Evolutionary conservation across 495 filamentous ascomycete species (phyloP).

Genomic region (Patellaria atrata): DNA sequence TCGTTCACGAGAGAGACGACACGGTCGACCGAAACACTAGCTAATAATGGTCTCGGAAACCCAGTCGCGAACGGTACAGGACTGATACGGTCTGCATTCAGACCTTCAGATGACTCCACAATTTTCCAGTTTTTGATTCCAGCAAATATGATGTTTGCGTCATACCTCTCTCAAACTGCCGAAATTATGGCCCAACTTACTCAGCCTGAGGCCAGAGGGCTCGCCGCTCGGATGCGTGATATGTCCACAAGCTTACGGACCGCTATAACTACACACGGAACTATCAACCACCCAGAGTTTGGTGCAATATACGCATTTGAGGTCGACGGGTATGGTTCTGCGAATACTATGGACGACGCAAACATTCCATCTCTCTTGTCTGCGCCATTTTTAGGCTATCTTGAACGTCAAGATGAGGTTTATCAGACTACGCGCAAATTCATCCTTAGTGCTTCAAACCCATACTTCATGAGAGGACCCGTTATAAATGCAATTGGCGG

Average conservation of each 20-base stretch:
- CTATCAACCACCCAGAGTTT: constrained; percentile 31
- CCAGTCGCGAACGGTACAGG: constrained; percentile 42
- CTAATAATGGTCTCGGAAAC: constrained; percentile 46
- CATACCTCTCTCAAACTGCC: constrained; percentile 38
- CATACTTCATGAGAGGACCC: constrained; percentile 42
- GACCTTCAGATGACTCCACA: constrained; percentile 48
- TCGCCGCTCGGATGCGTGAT: constrained; percentile 36
- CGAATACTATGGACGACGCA: constrained; percentile 47
- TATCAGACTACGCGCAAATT: constrained; percentile 39
- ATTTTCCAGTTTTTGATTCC: constrained; percentile 48
- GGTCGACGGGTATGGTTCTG: constrained; percentile 41
- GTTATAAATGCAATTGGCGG: constrained; percentile 41
- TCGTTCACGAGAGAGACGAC: constrained; percentile 44
- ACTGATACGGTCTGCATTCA: constrained; percentile 47
- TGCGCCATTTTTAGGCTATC: constrained; percentile 38
- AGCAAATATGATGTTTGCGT: constrained; percentile 53
- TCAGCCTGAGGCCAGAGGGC: constrained; percentile 24
- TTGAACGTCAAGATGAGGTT: constrained; percentile 28
- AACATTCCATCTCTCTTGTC: constrained; percentile 44
- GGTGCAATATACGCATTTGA: constrained; percentile 45
- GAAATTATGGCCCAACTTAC: constrained; percentile 39
- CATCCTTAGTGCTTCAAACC: constrained; percentile 37
- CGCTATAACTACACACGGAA: constrained; percentile 39
- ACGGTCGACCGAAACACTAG: constrained; percentile 43
- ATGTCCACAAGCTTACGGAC: constrained; percentile 34